Base-by-base conservation (phyloP, 2,329 filamentous ascomycete species). In the Colletotrichum shisoi region DNA sequence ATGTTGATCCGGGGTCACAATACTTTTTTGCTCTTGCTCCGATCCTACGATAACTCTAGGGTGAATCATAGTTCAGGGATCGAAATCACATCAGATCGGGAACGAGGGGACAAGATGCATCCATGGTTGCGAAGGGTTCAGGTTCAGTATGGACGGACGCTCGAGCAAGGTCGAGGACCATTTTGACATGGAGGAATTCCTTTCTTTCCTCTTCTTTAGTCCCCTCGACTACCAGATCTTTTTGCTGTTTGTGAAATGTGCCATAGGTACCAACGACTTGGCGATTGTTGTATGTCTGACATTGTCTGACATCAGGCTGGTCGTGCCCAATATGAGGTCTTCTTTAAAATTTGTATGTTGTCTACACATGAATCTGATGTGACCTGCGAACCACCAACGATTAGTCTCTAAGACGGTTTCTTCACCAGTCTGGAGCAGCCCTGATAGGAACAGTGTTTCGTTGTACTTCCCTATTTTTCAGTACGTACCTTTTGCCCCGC, bases 21-120 rank as follows among this genome's bases (percentile, higher is more conserved):
- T 46, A 21, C 48, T 56, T 65, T 65, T 65, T 65, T 65, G 58
- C 57, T 62, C 34, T 65, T 61, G 63, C 58, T 56, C 44, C 6
- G 21, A 15, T 57, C 49, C 24, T 51, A 31, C 13, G 42, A 51
- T 2, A 24, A 39, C 13, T 48, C 31, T 27, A 49, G 51, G 42
- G 49, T n/a, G 12, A 24, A 19, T 40, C 27, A 51, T 42, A 51
- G 37, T 58, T 49, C 27, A 51, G 42, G 57, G 24, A 52, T 49
- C 37, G 45, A 51, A 13, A 8, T 11, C 31, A 51, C 46, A 27
- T 42, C 37, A 61, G 19, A 37, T 34, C 6, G 19, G 62, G 40
- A n/a, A 53, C 15, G 27, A 64, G 15, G 56, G 45, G 2, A 39
- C 17, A 19, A 40, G 52, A 21, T 59, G 54, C 7, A 59, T 51